These are phyloP conservation scores for Deuterostichococcus epilithicus DNA, from an alignment of 139 green algal species.

Conservation along the genomic window DNA sequence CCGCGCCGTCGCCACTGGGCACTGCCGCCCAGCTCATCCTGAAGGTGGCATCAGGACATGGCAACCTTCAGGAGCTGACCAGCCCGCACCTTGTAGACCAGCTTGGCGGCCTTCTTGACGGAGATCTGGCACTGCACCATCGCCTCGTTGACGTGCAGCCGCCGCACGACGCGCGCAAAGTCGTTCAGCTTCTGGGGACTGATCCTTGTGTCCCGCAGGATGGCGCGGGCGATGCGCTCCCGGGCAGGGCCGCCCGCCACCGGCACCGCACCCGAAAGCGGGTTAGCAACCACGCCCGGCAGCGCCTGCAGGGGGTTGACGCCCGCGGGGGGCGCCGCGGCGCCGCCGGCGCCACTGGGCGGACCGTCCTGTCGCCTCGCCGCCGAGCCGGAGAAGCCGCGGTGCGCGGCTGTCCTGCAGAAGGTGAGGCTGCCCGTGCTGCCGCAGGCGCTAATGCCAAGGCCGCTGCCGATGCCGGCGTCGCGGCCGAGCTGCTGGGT, in stretches of 20 bases:
- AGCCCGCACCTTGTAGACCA: constrained; percentile 13
- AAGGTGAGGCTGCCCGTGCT: too few species aligned
- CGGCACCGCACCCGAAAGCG: background rate
- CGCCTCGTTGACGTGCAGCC: constrained; percentile 32
- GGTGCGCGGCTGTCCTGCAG: too few species aligned
- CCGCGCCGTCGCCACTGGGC: background rate
- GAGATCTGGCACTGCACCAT: constrained; percentile 18
- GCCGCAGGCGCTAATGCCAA: too few species aligned
- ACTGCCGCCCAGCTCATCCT: background rate
- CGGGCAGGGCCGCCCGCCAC: too few species aligned
- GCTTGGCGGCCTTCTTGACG: constrained; percentile 18
- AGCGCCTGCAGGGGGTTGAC: background rate
- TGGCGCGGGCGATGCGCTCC: background rate
- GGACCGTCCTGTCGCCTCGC: too few species aligned
- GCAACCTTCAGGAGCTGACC: background rate
- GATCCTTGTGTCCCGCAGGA: constrained; percentile 7
- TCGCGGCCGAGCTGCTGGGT: too few species aligned
- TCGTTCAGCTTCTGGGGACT: constrained; percentile 32
- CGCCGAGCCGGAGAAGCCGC: too few species aligned
- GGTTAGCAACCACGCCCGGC: background rate
- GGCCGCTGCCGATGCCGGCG: too few species aligned
- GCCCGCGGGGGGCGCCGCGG: too few species aligned
- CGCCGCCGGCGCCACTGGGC: too few species aligned
- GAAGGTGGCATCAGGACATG: background rate
- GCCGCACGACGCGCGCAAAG: constrained; percentile 14